A percentile compares a stretch with the other conserved stretches of the same genome.
Conservation (phyloP, 1,139 yeast genomes). For the Sugiyamaella xylanicola region DNA sequence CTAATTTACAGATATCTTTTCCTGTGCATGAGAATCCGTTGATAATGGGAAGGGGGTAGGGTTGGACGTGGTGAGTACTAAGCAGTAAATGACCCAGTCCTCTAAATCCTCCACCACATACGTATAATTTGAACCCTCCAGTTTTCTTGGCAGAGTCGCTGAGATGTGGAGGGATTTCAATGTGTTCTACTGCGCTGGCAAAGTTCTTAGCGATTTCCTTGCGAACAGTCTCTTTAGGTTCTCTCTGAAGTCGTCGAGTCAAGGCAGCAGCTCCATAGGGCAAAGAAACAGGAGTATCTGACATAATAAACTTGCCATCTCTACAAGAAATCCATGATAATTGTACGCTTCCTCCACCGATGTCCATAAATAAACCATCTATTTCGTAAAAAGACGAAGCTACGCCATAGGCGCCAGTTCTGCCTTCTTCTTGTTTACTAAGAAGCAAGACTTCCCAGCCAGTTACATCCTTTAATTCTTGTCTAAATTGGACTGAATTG, state of each 20-base stretch:
- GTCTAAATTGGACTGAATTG: conserved; percentile 57
- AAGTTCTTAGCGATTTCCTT: conserved; percentile 31
- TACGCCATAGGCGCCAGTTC: conserved; percentile 66
- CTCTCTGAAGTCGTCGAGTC: conserved; percentile 53
- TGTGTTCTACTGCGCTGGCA: conserved; percentile 50
- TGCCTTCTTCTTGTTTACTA: conserved; percentile 61
- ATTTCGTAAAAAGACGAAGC: conserved; percentile 65
- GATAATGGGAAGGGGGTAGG: conserved; percentile 54
- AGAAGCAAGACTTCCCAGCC: conserved; percentile 63
- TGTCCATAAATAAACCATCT: conserved; percentile 64
- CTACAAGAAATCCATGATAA: conserved; percentile 63
- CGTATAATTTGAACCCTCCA: conserved; percentile 61
- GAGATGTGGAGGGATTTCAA: conserved; percentile 40
- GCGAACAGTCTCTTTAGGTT: conserved; percentile 40
- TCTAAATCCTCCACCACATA: conserved; percentile 70
- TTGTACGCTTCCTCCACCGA: conserved; percentile 68
- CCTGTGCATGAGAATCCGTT: conserved; percentile 63
- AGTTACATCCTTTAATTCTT: conserved; percentile 54
- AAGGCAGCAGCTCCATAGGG: conserved; percentile 72
- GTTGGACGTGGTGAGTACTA: conserved; percentile 55
- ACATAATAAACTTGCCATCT: conserved; percentile 54
- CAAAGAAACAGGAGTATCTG: conserved; percentile 58
- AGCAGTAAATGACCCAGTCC: conserved; percentile 62
- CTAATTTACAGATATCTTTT: conserved; percentile 45
- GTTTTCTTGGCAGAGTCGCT: conserved; percentile 45